Conservation (phyloP, 73 alveolate species). For the Paraurostyla sp. region DNA sequence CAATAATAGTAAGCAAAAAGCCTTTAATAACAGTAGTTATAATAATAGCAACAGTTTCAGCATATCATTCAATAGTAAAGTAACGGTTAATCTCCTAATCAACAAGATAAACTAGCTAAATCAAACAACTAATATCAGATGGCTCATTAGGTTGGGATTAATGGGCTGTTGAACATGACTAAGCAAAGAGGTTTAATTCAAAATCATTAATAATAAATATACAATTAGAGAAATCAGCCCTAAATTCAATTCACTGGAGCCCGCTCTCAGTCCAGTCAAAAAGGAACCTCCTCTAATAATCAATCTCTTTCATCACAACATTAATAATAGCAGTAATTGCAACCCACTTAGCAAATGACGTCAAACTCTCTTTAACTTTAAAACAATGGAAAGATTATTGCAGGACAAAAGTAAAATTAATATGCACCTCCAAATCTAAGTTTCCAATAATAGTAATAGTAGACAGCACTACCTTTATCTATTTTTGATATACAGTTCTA, state of each 20-base stretch:
- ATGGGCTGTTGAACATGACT: conserved; percentile 39
- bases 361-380: not conserved
- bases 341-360: no score
- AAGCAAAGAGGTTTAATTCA: not conserved
- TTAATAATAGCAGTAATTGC: no score
- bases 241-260: not conserved
- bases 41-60: not conserved
- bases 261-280: conserved; percentile 32
- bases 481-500: not conserved
- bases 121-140: not conserved
- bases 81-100: not conserved
- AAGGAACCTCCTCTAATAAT: not conserved
- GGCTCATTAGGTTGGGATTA: conserved; percentile 36
- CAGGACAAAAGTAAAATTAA: not conserved
- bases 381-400: conserved; percentile 1
- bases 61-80: not conserved
- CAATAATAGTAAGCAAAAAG: not conserved
- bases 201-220: not conserved
- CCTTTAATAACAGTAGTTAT: not conserved
- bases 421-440: not conserved
- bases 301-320: no score
- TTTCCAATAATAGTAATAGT: not conserved
- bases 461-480: not conserved
- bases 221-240: not conserved
- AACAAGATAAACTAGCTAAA: not conserved